Conservation (phyloP, 129 eudicot species). For the Lonicera japonica region DNA sequence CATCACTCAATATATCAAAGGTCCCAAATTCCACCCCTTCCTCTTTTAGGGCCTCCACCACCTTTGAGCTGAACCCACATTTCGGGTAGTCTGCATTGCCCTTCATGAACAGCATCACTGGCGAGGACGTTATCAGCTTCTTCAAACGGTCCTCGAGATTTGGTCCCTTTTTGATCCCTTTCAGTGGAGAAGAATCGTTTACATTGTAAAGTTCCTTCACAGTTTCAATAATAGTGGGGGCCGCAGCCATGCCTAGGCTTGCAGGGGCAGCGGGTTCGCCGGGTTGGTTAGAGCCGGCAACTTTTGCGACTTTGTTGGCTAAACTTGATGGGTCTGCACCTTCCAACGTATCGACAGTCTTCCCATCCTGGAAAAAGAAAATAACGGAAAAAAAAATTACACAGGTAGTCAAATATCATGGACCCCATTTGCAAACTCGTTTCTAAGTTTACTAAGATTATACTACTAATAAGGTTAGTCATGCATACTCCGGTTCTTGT, state of each 20-base stretch:
- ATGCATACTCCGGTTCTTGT: no score
- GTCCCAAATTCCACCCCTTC: constrained; percentile 79
- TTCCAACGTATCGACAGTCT: constrained; percentile 78
- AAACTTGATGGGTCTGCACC: constrained; percentile 87
- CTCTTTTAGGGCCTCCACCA: constrained; percentile 66
- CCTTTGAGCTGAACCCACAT: constrained; percentile 97
- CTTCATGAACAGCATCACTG: constrained; percentile 88
- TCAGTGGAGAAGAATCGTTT: constrained; percentile 51
- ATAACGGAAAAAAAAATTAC: background rate
- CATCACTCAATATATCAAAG: constrained; percentile 79
- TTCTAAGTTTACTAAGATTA: no score
- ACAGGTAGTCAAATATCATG: no score
- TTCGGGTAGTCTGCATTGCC: constrained; percentile 76
- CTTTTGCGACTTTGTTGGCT: constrained; percentile 88
- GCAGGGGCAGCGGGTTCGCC: constrained; percentile 96
- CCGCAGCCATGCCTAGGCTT: constrained; percentile 96
- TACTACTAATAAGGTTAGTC: no score
- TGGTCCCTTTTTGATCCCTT: constrained; percentile 33
- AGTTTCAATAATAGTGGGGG: constrained; percentile 72
- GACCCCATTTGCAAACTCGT: no score
- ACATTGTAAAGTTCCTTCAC: constrained; percentile 54
- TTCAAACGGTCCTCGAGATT: constrained; percentile 63
- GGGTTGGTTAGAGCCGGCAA: constrained; percentile 66
- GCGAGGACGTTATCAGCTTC: constrained; percentile 44
- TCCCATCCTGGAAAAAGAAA: constrained; percentile 50